Evolutionary conservation across 2,329 filamentous ascomycete species (phyloP), one percentile per base, ranked within the genome.

Genomic region (Whalleya microplaca): DNA sequence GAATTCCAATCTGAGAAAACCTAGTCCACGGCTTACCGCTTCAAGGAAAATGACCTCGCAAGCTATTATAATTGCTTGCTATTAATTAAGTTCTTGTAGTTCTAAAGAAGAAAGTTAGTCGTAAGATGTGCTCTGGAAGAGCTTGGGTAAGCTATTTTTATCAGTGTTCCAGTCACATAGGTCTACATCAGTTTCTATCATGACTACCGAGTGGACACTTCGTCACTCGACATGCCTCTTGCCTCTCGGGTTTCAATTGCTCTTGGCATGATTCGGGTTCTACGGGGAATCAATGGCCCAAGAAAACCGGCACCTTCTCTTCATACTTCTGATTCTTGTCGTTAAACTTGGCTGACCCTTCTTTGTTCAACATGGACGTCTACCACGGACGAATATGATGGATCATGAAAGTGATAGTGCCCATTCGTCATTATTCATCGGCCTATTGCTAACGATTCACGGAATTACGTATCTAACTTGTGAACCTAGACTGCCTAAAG

Each of bases 161-260:
- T 40, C 40, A 20, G 19, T 18, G 49, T 41, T 18, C 37, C 23
- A 45, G 21, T 14, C 23, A 49, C 37, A 41, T 19, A 19, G 41
- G 37, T 21, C 41, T 19, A 8, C 45, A 19, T 48, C 21, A 18
- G 41, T 18, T 46, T 23, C 19, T 42, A 44, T 12, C 27, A 45
- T 21, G 53, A 49, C 50, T 56, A 51, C n/a, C 51, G 45, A 49
- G 51, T 37, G 12, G 37, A 1, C 40, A 27, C 29, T 10, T 18
- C 19, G 29, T 23, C 20, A 5, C 23, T 19, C 18, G n/a, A n/a
- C 46, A 41, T 9, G 21, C 44, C 20, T 51, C 41, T 37, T 21
- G 9, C 23, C 41, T 45, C 21, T 50, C 37, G 41, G 41, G 18
- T 32, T 21, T 47, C 18, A 10, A 44, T 27, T 21, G 20, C 51